Evolutionary conservation across 2,329 filamentous ascomycete species (phyloP).

Genomic region (Cryphonectria radicalis): DNA sequence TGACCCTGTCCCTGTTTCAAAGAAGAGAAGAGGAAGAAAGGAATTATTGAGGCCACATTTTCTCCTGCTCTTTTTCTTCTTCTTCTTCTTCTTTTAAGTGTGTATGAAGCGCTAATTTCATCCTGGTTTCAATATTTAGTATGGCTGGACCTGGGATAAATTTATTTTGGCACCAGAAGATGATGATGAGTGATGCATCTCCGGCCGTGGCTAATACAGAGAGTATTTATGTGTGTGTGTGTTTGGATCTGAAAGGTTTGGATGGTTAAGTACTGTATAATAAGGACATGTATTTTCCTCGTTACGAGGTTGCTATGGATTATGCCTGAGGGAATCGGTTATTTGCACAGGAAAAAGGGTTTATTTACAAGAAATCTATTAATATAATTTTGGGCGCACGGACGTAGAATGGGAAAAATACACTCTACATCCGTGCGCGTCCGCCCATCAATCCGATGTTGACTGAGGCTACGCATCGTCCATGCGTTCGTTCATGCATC

Average conservation of each 20-base stretch:
- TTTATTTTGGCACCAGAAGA: background rate
- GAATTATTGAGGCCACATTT: background rate
- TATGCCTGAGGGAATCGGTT: background rate
- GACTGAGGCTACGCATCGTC: background rate
- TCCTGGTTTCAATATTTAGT: background rate
- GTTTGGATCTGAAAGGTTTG: too few relatives aligned
- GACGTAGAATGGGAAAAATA: background rate
- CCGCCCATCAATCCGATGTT: background rate
- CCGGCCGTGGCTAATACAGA: background rate
- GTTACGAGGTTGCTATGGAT: background rate
- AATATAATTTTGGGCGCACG: background rate
- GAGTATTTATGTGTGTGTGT: too few relatives aligned
- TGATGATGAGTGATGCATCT: background rate
- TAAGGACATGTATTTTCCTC: too few relatives aligned
- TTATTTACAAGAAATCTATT: background rate
- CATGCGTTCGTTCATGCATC: background rate
- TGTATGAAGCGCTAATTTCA: background rate
- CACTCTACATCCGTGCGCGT: background rate
- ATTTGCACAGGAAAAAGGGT: background rate
- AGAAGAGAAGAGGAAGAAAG: too few relatives aligned
- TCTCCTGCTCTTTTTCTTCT: accelerated
- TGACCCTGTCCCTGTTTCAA: background rate
- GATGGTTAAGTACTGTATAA: too few relatives aligned
- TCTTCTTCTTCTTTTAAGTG: background rate
- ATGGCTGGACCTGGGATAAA: background rate